These are phyloP conservation scores for Diaporthe vaccinii DNA, from an alignment of 2,329 filamentous ascomycete species.

Conservation along the genomic window DNA sequence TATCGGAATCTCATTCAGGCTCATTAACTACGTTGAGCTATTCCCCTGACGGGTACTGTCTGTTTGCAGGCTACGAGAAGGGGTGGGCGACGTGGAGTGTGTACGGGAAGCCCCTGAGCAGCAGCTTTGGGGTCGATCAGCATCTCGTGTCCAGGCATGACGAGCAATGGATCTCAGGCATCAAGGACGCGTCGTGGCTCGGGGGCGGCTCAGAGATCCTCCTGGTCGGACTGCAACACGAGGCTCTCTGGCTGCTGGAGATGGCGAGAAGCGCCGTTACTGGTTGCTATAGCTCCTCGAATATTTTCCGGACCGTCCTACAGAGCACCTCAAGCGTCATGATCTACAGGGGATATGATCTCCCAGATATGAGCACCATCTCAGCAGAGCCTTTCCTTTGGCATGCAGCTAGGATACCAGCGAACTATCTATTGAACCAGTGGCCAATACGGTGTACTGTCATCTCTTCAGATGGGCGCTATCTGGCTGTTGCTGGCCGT, in stretches of 20 bases:
- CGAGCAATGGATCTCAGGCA: constrained; percentile 87
- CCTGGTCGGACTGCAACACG: constrained; percentile 77
- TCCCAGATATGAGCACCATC: constrained; percentile 90
- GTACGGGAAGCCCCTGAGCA: constrained; percentile 90
- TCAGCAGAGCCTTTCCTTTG: constrained; percentile 94
- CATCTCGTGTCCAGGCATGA: constrained; percentile 74
- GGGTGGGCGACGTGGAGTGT: constrained; percentile 99
- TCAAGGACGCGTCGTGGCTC: constrained; percentile 86
- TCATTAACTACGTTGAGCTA: constrained; percentile 82
- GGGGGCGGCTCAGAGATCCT: constrained; percentile 90
- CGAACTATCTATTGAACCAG: constrained; percentile 87
- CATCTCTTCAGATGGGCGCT: constrained; percentile 91
- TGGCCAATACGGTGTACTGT: constrained; percentile 93
- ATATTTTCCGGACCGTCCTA: constrained; percentile 88
- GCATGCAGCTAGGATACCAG: constrained; percentile 90
- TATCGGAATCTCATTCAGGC: constrained; percentile 77
- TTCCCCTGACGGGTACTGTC: constrained; percentile 95
- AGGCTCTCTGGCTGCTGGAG: constrained; percentile 88
- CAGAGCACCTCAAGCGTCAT: constrained; percentile 91
- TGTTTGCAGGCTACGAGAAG: constrained; percentile 92
- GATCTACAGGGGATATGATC: constrained; percentile 92
- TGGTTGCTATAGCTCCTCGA: constrained; percentile 91
- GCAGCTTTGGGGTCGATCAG: constrained; percentile 82
- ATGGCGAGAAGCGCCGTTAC: constrained; percentile 95
- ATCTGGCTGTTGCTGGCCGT: constrained; percentile 94